A percentile compares a stretch with the other conserved stretches of the same genome.
These are phyloP conservation scores for Isatis lusitanica DNA, from an alignment of 441 rosid species.

Conservation along the genomic window DNA sequence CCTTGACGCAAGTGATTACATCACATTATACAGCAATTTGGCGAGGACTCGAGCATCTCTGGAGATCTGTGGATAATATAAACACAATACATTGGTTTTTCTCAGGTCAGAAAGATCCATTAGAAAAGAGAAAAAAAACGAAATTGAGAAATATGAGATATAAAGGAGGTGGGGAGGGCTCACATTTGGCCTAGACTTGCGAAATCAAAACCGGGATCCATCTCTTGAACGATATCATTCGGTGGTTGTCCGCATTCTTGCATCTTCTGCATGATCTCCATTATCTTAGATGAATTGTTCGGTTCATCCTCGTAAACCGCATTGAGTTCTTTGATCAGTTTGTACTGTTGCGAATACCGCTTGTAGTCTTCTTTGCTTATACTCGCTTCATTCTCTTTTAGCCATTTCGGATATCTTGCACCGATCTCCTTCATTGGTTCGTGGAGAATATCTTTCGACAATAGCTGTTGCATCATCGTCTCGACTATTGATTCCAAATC, in stretches of 20 bases:
- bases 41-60: constrained; percentile 73
- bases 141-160: background rate
- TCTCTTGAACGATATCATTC: constrained; percentile 76
- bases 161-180: constrained; percentile 28
- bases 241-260: constrained; percentile 99
- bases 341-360: constrained; percentile 64
- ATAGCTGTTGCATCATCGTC: constrained; percentile 94
- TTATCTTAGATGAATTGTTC: constrained; percentile 63
- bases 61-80: constrained; percentile 60
- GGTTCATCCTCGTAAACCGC: constrained; percentile 80
- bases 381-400: constrained; percentile 66
- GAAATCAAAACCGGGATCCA: constrained; percentile 81
- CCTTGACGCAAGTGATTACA: background rate
- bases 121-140: background rate
- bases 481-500: constrained; percentile 91
- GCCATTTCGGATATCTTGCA: constrained; percentile 83
- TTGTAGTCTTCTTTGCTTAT: constrained; percentile 64
- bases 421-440: constrained; percentile 95
- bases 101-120: background rate
- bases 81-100: background rate
- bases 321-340: constrained; percentile 72
- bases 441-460: constrained; percentile 85
- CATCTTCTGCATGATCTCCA: constrained; percentile 96
- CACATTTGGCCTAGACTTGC: constrained; percentile 76
- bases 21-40: constrained; percentile 84